Evolutionary conservation across 2,329 filamentous ascomycete species (phyloP).

Genomic region (Beauveria medogensis): DNA sequence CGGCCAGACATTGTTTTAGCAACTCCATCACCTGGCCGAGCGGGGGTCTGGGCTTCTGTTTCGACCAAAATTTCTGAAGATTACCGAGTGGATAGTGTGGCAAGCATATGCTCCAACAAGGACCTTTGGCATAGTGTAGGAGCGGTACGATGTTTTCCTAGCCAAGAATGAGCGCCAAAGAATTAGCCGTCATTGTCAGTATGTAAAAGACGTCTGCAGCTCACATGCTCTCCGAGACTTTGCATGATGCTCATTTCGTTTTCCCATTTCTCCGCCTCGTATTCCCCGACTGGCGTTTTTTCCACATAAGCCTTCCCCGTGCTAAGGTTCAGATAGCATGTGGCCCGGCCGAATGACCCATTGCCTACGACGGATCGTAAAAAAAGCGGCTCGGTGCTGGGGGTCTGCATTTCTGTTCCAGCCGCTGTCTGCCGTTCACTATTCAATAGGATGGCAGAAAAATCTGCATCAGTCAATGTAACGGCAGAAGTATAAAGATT

Average conservation of each 20-base stretch:
- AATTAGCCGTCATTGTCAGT: background rate
- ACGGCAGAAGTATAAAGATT: too few relatives aligned
- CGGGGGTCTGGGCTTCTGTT: background rate
- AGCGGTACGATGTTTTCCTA: background rate
- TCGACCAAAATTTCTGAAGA: background rate
- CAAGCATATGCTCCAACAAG: background rate
- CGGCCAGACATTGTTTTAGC: background rate
- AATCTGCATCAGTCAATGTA: too few relatives aligned
- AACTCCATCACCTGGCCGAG: background rate
- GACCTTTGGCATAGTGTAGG: background rate
- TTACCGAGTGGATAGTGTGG: background rate
- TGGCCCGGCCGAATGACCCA: background rate
- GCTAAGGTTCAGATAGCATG: background rate
- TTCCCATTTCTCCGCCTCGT: background rate
- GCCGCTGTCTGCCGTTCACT: too few relatives aligned
- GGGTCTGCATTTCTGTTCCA: background rate
- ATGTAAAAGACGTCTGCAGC: background rate
- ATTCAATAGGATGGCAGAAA: too few relatives aligned
- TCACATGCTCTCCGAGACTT: background rate
- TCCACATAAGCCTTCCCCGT: background rate
- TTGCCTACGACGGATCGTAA: background rate
- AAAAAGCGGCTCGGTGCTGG: background rate
- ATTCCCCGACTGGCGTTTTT: background rate
- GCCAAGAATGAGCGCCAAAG: background rate
- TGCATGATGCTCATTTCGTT: background rate